Base-by-base conservation (phyloP, 805 yeast species). In the Ogataea henricii region DNA sequence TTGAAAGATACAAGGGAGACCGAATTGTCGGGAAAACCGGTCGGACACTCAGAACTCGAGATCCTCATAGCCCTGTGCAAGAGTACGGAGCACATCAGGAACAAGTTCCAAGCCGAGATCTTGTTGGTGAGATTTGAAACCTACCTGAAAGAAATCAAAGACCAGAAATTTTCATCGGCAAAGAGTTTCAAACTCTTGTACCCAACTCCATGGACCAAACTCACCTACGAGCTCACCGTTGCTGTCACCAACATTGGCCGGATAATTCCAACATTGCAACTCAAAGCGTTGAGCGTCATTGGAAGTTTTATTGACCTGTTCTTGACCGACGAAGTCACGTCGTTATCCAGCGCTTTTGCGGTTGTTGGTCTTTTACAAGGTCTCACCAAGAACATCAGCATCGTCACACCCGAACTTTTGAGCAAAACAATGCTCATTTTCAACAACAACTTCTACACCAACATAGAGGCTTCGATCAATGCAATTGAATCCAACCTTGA, bases 41-140 rank as follows among this genome's bases (percentile, higher is more conserved):
- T 57, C 12, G 46, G 33, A n/a, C 56, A 44, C 13, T 57, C 57
- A 7, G 79, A 77, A 59, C 71, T 72, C 48, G 87, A 84, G 52
- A 74, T 77, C 4, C 67, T 84, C 49, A 54, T 77, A 38, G 86
- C 89, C 0, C 64, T 85, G 22, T 79, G 85, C 50, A 69, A 69
- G 22, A 67, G 80, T 12, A 70, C 80, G 6, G 52, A 59, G 3
- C 53, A 54, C 27, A 56, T 74, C 46, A 60, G 60, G 47, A 70
- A 67, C 45, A 60, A 61, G 20, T 57, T 53, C 5, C 78, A 77
- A 36, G 83, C 79, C 4, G 58, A 65, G 12, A 48, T 65, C 8
- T 59, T 82, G 27, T 57, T 77, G n/a, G 64, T 66, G 6, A 75
- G 78, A 48, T 69, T 83, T 42, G 63, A 71, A 6, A 52, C 60